phyloP scores from a whole-genome alignment of 208 protist species.

The Trypanosoma avium region DNA sequence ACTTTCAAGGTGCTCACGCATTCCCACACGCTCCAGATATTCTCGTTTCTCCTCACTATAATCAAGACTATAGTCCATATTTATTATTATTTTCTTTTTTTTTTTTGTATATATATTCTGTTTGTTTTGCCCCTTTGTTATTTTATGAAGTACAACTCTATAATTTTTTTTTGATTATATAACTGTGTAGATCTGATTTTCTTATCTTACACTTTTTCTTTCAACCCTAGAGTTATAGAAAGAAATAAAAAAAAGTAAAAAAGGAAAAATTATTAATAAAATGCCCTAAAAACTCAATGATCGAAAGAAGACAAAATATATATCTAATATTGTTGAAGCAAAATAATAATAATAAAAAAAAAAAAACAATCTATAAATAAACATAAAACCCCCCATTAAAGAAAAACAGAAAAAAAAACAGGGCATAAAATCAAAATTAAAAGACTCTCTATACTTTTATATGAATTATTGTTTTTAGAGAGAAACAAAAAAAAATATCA shows the following conservation, averaged over 20 bases:
- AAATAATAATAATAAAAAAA: no score
- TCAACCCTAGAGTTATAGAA: not conserved
- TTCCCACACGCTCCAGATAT: slow-evolving; percentile 14
- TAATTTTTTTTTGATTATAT: not conserved
- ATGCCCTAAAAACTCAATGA: not conserved
- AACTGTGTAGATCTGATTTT: no score
- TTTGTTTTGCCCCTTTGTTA: not conserved
- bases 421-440: no score
- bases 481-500: no score
- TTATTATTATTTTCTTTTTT: not conserved
- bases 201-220: no score
- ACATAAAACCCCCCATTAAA: no score
- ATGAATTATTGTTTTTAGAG: no score
- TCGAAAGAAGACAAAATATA: not conserved
- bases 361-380: no score
- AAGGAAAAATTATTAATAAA: not conserved
- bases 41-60: slow-evolving; percentile 24
- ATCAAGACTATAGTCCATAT: slow-evolving; percentile 25
- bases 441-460: no score
- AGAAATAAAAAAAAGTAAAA: not conserved
- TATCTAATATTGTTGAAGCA: no score
- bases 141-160: not conserved
- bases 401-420: no score
- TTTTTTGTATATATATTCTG: not conserved
- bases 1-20: slow-evolving; percentile 31